Conservation (phyloP, 169 alveolate genomes). For the Plasmodium knowlesi region DNA sequence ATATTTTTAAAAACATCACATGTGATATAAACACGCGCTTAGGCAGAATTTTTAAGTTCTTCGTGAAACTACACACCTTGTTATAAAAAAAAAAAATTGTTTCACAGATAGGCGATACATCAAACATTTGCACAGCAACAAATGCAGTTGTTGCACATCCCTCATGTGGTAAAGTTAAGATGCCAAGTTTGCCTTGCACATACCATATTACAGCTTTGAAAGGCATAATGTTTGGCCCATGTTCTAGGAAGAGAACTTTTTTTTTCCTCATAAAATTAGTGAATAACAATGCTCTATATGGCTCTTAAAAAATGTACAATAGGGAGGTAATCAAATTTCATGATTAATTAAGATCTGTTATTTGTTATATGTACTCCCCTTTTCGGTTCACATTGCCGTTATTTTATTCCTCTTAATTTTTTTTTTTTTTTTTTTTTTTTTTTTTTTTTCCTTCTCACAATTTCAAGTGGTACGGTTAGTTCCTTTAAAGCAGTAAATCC, state of each 20-base stretch:
- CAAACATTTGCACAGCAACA: neutral
- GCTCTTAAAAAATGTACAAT: neutral
- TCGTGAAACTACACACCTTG: neutral
- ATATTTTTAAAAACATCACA: neutral
- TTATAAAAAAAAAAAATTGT: neutral
- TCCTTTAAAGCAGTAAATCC: neutral
- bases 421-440: neutral
- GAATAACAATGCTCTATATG: neutral
- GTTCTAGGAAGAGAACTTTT: neutral
- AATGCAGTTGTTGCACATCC: neutral
- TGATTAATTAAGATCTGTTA: neutral
- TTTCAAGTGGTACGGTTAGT: neutral
- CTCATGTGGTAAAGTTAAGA: neutral
- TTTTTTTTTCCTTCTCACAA: neutral
- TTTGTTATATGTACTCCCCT: neutral
- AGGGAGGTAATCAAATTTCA: neutral
- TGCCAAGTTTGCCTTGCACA: neutral
- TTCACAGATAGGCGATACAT: neutral
- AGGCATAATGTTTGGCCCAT: neutral
- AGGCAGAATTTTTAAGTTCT: neutral
- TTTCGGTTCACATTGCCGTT: neutral
- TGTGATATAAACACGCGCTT: neutral
- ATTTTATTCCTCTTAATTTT: neutral
- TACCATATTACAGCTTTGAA: neutral
- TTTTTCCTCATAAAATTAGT: neutral